phyloP scores from a whole-genome alignment of 495 filamentous ascomycete genomes.

The Xylaria bambusicola region DNA sequence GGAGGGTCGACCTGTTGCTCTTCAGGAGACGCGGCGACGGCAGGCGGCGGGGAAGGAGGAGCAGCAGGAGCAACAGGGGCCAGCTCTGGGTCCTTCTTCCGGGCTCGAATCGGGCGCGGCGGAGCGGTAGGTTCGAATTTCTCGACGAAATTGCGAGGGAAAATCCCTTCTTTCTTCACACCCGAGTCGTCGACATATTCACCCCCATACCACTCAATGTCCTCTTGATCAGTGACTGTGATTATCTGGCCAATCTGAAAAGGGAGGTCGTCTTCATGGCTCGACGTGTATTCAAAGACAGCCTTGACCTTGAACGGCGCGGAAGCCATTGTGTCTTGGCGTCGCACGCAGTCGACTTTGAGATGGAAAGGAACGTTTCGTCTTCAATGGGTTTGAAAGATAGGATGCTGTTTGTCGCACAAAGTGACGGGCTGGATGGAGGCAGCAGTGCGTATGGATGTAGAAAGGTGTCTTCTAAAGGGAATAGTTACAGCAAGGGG shows the following conservation, averaged over 20 bases:
- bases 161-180: conserved; percentile 79
- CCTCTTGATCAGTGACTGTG: conserved; percentile 88
- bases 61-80: conserved; percentile 37
- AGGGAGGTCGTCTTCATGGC: conserved; percentile 90
- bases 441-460: conserved; percentile 4
- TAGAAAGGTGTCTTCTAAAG: neutral
- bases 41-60: conserved; percentile 71
- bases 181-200: conserved; percentile 80
- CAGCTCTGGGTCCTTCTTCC: conserved; percentile 69
- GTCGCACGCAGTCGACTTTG: conserved; percentile 21
- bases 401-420: conserved; percentile 1
- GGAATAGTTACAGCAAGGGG: neutral
- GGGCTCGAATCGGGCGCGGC: conserved; percentile 74
- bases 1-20: conserved; percentile 30
- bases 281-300: conserved; percentile 87
- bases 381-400: neutral
- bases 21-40: conserved; percentile 53
- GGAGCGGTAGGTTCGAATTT: conserved; percentile 89
- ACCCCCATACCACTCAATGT: conserved; percentile 92
- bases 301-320: conserved; percentile 93
- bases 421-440: neutral
- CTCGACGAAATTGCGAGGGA: conserved; percentile 97
- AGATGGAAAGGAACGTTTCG: neutral
- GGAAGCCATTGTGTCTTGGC: conserved; percentile 62
- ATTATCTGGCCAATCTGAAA: conserved; percentile 87